Percentiles rank a stretch among this genome's conserved stretches.
phyloP scores from a whole-genome alignment of 441 rosid genomes.

The Eruca vesicaria region DNA sequence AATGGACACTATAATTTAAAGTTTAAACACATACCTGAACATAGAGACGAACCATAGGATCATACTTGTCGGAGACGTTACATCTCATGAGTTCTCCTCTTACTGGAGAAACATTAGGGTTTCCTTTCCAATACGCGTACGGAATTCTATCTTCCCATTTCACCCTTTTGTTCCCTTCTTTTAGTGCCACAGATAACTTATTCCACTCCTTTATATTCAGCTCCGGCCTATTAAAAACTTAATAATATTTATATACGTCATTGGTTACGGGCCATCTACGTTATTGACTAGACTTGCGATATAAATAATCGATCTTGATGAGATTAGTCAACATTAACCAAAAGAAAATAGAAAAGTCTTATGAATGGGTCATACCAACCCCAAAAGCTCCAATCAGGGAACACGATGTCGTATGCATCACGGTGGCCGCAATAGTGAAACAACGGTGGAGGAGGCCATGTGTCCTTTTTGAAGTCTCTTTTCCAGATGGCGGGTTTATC shows the following conservation, averaged over 20 bases:
- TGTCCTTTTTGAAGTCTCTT: conserved; percentile 26
- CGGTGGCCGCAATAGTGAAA: conserved; percentile 50
- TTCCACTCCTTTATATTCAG: conserved; percentile 54
- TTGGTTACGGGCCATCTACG: background rate
- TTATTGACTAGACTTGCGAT: background rate
- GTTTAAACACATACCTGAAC: conserved; percentile 24
- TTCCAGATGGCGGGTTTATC: conserved; percentile 42
- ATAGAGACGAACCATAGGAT: conserved; percentile 47
- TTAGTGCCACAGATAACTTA: conserved; percentile 35
- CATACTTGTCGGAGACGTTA: conserved; percentile 38
- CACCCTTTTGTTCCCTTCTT: conserved; percentile 40
- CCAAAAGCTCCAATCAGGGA: conserved; percentile 75
- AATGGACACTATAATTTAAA: background rate
- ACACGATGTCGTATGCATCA: conserved; percentile 43
- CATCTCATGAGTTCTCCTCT: conserved; percentile 47
- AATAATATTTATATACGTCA: background rate
- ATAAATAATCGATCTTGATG: background rate
- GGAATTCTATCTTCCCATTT: conserved; percentile 57
- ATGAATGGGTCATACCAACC: conserved; percentile 40
- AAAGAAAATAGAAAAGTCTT: background rate
- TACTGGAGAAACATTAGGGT: conserved; percentile 36
- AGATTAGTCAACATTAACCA: background rate
- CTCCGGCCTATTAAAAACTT: conserved; percentile 42
- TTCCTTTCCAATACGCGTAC: conserved; percentile 65
- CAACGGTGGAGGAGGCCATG: conserved; percentile 49